Percentiles rank a stretch among this genome's conserved stretches.
Conservation (phyloP, 768 basidiomycete species). For the Leccinum rimulosum region DNA sequence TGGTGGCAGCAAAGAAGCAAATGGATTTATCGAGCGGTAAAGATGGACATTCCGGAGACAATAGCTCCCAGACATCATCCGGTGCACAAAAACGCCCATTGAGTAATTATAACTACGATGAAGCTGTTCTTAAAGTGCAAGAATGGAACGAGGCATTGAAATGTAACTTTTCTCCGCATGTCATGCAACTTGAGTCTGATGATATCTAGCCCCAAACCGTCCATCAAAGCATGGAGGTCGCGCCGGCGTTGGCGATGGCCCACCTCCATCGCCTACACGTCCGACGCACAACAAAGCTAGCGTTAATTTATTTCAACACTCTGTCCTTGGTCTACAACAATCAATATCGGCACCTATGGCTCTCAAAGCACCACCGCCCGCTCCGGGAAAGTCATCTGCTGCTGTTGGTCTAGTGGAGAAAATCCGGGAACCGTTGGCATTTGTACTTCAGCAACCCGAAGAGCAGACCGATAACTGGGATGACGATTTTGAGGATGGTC, state of each 20-base stretch:
- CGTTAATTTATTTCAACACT: constrained; percentile 29
- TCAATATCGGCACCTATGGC: constrained; percentile 32
- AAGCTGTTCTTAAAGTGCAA: constrained; percentile 92
- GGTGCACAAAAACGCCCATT: constrained; percentile 43
- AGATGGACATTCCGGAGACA: constrained; percentile 28
- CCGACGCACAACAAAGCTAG: constrained; percentile 27
- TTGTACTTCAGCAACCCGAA: constrained; percentile 70
- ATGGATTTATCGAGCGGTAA: constrained; percentile 40
- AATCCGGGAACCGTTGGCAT: constrained; percentile 55
- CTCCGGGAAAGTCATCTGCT: constrained; percentile 19
- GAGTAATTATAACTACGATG: constrained; percentile 88
- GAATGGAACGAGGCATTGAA: constrained; percentile 99
- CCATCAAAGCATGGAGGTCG: constrained; percentile 66
- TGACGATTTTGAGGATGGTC: constrained; percentile 94
- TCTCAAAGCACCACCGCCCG: constrained; percentile 21
- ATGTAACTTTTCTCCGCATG: constrained; percentile 46
- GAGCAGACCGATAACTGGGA: constrained; percentile 97
- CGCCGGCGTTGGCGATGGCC: constrained; percentile 32
- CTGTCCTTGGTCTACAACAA: constrained; percentile 35
- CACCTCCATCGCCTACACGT: constrained; percentile 44
- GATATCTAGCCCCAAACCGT: constrained; percentile 60
- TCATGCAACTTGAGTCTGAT: constrained; percentile 6
- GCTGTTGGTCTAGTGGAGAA: constrained; percentile 37
- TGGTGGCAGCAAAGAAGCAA: constrained; percentile 81
- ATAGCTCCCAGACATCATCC: constrained; percentile 37